Conservation (phyloP, 305 asterid genomes). For the Fraxinus baroniana region DNA sequence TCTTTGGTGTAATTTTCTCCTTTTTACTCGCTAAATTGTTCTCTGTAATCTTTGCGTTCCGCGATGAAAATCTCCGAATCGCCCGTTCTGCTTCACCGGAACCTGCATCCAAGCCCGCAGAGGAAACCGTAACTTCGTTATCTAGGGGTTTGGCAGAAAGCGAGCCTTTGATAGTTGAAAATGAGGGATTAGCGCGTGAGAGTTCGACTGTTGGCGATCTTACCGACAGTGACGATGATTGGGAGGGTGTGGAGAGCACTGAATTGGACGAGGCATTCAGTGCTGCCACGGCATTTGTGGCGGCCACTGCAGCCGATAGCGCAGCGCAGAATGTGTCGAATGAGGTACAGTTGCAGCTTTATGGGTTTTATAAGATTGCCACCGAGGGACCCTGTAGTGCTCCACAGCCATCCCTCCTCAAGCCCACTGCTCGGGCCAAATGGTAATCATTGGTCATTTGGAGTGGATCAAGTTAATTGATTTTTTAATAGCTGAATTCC, state of each 20-base stretch:
- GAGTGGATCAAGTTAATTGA: neutral
- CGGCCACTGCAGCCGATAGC: conserved; percentile 87
- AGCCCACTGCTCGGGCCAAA: conserved; percentile 95
- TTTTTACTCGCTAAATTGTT: conserved; percentile 86
- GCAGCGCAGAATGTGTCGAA: conserved; percentile 62
- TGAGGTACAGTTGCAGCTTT: conserved; percentile 89
- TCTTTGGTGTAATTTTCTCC: conserved; percentile 76
- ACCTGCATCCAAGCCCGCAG: conserved; percentile 30
- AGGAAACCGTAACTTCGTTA: conserved; percentile 23
- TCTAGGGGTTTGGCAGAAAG: conserved; percentile 37
- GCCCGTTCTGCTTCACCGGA: conserved; percentile 46
- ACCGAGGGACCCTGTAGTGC: conserved; percentile 93
- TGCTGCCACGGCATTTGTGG: conserved; percentile 98
- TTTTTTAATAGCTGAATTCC: neutral
- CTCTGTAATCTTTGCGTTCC: conserved; percentile 80
- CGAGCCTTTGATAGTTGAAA: conserved; percentile 49
- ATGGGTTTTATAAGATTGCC: conserved; percentile 89
- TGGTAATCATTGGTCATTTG: conserved; percentile 47
- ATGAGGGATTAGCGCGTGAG: conserved; percentile 21
- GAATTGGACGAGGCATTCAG: conserved; percentile 92
- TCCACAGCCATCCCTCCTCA: conserved; percentile 89
- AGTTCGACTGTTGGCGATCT: conserved; percentile 24
- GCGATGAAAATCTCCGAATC: conserved; percentile 79
- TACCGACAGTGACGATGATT: conserved; percentile 69
- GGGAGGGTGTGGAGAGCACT: conserved; percentile 99